Conservation (phyloP, 2,329 filamentous ascomycete species). For the Meredithiella fracta region DNA sequence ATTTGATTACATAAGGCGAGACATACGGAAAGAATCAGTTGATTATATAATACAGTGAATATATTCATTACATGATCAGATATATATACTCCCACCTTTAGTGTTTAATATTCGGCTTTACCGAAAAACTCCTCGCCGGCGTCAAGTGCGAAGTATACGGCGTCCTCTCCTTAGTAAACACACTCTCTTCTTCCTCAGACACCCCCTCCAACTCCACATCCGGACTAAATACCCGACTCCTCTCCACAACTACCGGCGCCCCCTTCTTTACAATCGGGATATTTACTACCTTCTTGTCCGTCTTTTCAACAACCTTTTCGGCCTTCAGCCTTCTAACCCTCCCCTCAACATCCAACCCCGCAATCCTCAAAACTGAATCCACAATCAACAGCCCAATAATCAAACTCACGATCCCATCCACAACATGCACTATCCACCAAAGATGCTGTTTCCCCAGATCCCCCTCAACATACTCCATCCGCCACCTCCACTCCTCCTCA, state of each 20-base stretch:
- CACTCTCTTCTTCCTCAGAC: background rate
- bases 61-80: too few relatives aligned
- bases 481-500: constrained; percentile 54
- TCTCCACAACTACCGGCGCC: background rate
- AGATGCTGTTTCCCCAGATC: constrained; percentile 70
- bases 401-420: constrained; percentile 4
- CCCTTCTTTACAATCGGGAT: background rate
- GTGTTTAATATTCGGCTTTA: background rate
- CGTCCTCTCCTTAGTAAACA: background rate
- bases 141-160: background rate
- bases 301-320: background rate
- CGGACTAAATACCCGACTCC: background rate
- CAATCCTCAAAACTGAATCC: constrained; percentile 1
- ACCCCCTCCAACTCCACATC: background rate
- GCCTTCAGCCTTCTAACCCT: background rate
- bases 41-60: background rate
- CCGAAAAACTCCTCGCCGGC: background rate
- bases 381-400: constrained; percentile 1
- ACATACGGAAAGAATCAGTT: too few relatives aligned
- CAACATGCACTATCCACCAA: constrained; percentile 51
- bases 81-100: background rate
- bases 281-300: too few relatives aligned
- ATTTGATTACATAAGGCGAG: too few relatives aligned
- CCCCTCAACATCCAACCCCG: constrained; percentile 10
- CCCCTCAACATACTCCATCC: constrained; percentile 64